Percentiles rank a stretch among this genome's conserved stretches.
Conservation (phyloP, 2,329 filamentous ascomycete species). For the Aureobasidium pullulans region DNA sequence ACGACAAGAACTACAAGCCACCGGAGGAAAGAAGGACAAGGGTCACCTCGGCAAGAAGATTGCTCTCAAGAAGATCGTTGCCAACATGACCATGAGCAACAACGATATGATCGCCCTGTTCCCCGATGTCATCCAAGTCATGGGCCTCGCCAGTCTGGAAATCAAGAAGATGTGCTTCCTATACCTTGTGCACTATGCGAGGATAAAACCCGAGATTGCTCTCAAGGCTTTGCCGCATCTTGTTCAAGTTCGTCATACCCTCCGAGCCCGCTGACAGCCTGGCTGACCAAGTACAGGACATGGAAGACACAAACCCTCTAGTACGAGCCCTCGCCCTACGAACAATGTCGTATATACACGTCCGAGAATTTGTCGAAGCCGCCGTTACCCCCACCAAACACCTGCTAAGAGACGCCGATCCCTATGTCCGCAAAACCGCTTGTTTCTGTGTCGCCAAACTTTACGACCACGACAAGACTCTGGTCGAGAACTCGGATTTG, state of each 20-base stretch:
- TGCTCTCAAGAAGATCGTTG: slow-evolving; percentile 97
- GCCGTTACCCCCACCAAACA: slow-evolving; percentile 78
- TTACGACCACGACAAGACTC: slow-evolving; percentile 87
- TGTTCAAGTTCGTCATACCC: slow-evolving; percentile 53
- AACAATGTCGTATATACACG: slow-evolving; percentile 96
- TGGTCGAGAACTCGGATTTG: slow-evolving; percentile 84
- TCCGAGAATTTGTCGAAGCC: slow-evolving; percentile 88
- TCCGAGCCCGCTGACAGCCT: not conserved
- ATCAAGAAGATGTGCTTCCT: slow-evolving; percentile 99
- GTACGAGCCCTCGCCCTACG: slow-evolving; percentile 86
- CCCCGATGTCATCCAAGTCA: slow-evolving; percentile 89
- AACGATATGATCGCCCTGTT: slow-evolving; percentile 99
- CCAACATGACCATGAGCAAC: slow-evolving; percentile 99
- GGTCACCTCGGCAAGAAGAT: slow-evolving; percentile 94
- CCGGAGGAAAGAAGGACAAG: slow-evolving; percentile 96
- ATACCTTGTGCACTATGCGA: slow-evolving; percentile 93
- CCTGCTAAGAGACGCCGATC: slow-evolving; percentile 77
- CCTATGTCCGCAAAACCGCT: slow-evolving; percentile 95
- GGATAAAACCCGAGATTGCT: slow-evolving; percentile 88
- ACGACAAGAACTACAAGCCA: slow-evolving; percentile 68
- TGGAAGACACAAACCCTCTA: slow-evolving; percentile 86
- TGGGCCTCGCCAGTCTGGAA: slow-evolving; percentile 88
- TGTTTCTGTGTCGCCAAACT: slow-evolving; percentile 95
- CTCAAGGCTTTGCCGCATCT: slow-evolving; percentile 86
- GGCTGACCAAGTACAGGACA: slow-evolving; percentile 53